Conservation (phyloP, 805 yeast genomes). For the Naumovozyma castellii region DNA sequence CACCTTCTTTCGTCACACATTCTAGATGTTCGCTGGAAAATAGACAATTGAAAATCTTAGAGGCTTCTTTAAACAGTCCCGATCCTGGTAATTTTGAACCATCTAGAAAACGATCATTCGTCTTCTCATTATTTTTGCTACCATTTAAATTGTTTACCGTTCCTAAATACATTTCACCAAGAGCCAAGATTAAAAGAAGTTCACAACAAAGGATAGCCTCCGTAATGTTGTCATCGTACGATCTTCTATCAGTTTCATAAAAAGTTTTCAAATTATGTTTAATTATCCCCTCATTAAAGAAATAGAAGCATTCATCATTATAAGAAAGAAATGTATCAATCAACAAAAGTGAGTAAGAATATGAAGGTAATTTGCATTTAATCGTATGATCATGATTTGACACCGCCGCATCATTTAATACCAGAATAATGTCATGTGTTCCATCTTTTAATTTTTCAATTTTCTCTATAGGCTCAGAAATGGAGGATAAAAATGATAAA, state of each 20-base stretch:
- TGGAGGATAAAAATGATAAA: neutral
- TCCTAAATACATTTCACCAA: conserved; percentile 77
- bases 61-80: conserved; percentile 67
- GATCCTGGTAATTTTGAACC: conserved; percentile 51
- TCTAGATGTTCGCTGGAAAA: conserved; percentile 76
- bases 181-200: conserved; percentile 59
- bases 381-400: neutral
- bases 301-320: conserved; percentile 78
- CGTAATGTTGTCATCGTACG: conserved; percentile 40
- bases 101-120: neutral
- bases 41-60: conserved; percentile 66
- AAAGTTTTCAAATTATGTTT: conserved; percentile 56
- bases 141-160: conserved; percentile 38
- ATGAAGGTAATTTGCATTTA: conserved; percentile 44
- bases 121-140: conserved; percentile 31
- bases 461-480: neutral
- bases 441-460: neutral
- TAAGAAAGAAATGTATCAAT: conserved; percentile 71
- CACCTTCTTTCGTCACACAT: conserved; percentile 69
- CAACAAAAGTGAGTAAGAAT: conserved; percentile 62
- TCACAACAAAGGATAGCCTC: conserved; percentile 80
- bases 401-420: neutral
- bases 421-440: neutral
- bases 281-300: conserved; percentile 73
- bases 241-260: conserved; percentile 33